Conservation (phyloP, 192 early-diverging fungal species). For the Diversispora epigaea region DNA sequence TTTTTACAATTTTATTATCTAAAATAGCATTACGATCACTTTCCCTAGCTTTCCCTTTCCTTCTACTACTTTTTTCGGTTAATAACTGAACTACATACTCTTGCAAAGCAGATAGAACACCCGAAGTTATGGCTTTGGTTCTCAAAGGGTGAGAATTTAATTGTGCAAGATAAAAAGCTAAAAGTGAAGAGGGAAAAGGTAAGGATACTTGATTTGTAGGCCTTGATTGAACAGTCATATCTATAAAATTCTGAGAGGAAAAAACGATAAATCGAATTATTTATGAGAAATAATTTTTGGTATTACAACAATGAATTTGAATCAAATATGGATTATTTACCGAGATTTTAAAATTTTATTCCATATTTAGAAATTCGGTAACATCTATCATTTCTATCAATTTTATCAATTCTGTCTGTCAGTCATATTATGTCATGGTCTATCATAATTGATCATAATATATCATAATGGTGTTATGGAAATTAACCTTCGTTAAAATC, state of each 20-base stretch:
- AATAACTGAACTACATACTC: constrained; percentile 72
- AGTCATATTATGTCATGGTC: too few relatives aligned
- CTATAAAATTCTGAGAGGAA: not conserved
- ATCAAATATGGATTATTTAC: too few relatives aligned
- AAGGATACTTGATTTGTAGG: constrained; percentile 18
- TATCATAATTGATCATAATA: too few relatives aligned
- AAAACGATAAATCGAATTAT: too few relatives aligned
- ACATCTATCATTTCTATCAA: too few relatives aligned
- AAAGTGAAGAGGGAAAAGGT: constrained; percentile 40
- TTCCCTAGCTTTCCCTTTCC: constrained; percentile 39
- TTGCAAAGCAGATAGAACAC: constrained; percentile 73
- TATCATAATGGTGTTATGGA: too few relatives aligned
- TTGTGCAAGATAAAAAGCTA: constrained; percentile 61
- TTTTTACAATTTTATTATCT: constrained; percentile 72
- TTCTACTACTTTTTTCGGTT: constrained; percentile 42
- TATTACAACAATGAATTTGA: too few relatives aligned
- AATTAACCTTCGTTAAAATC: too few relatives aligned
- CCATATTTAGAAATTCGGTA: too few relatives aligned
- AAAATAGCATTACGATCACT: constrained; percentile 33
- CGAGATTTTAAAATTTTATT: too few relatives aligned
- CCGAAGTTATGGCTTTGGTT: constrained; percentile 80
- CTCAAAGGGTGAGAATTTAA: constrained; percentile 66
- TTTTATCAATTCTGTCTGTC: too few relatives aligned
- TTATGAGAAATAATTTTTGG: too few relatives aligned
- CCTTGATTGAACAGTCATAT: constrained; percentile 50